phyloP scores from a whole-genome alignment of 2,329 filamentous ascomycete species.

The Hypoxylon sp. region DNA sequence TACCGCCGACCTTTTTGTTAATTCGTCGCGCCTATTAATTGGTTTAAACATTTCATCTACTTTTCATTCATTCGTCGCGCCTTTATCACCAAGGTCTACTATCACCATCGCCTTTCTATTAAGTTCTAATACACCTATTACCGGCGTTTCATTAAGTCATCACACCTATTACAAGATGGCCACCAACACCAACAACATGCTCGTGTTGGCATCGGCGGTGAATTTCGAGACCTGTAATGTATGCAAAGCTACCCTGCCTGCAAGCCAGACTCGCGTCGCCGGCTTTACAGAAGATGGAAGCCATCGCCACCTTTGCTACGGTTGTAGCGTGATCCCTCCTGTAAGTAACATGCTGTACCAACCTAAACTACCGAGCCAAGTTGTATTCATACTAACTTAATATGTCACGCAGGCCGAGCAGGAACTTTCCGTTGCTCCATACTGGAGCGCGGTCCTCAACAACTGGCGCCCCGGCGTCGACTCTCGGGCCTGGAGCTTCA shows the following conservation, averaged over 20 bases:
- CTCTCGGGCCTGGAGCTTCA: not conserved
- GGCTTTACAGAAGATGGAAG: not conserved
- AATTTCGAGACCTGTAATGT: not conserved
- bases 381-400: not conserved
- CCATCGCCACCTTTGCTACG: not conserved
- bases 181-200: too few relatives aligned
- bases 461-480: not conserved
- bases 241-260: not conserved
- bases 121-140: too few relatives aligned
- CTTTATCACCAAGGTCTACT: too few relatives aligned
- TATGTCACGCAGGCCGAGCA: not conserved
- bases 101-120: too few relatives aligned
- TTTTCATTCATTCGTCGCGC: too few relatives aligned
- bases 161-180: too few relatives aligned
- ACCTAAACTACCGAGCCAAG: not conserved
- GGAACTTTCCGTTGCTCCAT: not conserved
- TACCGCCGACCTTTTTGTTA: too few relatives aligned
- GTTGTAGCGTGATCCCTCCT: not conserved
- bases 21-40: too few relatives aligned
- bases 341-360: slow-evolving; percentile 4
- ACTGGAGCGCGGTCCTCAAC: not conserved
- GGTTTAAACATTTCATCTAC: too few relatives aligned
- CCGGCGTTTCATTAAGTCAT: too few relatives aligned
- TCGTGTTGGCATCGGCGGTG: too few relatives aligned
- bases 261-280: not conserved